Percentiles rank a stretch among this genome's conserved stretches.
These are phyloP conservation scores for Vitis hybrid DNA, from an alignment of 177 flowering plant species.

Conservation along the genomic window DNA sequence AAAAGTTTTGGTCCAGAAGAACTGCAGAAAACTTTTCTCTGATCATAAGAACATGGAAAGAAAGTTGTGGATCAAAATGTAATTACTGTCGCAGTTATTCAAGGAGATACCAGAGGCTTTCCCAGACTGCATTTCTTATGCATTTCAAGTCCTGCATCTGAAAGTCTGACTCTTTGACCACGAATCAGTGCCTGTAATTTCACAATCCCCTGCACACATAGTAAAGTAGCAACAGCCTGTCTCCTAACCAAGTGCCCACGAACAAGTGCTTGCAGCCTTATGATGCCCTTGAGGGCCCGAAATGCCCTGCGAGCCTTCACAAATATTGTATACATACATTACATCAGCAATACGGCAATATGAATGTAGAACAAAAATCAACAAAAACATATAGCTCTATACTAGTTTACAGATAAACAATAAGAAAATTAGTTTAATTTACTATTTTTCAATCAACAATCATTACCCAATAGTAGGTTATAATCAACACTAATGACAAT, in stretches of 20 bases:
- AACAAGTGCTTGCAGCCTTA: slow-evolving; percentile 81
- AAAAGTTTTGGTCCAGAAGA: neutral
- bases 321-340: neutral
- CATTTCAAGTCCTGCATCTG: slow-evolving; percentile 41
- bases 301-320: slow-evolving; percentile 87
- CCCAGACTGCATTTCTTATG: slow-evolving; percentile 13
- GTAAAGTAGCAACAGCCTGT: slow-evolving; percentile 79
- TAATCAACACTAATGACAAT: too few relatives aligned
- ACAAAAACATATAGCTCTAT: too few relatives aligned
- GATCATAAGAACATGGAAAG: neutral
- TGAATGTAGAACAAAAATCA: too few relatives aligned
- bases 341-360: too few relatives aligned
- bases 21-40: neutral
- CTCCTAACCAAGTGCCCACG: slow-evolving; percentile 93
- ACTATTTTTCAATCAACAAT: too few relatives aligned
- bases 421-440: too few relatives aligned
- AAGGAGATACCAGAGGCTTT: slow-evolving; percentile 36
- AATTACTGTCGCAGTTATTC: neutral
- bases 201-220: slow-evolving; percentile 59
- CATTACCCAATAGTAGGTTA: too few relatives aligned
- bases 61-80: neutral
- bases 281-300: slow-evolving; percentile 75
- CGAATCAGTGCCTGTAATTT: slow-evolving; percentile 77
- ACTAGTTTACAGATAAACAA: too few relatives aligned
- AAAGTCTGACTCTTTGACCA: slow-evolving; percentile 50